Conservation (phyloP, 129 eudicot species). For the Heracleum sosnowskyi region DNA sequence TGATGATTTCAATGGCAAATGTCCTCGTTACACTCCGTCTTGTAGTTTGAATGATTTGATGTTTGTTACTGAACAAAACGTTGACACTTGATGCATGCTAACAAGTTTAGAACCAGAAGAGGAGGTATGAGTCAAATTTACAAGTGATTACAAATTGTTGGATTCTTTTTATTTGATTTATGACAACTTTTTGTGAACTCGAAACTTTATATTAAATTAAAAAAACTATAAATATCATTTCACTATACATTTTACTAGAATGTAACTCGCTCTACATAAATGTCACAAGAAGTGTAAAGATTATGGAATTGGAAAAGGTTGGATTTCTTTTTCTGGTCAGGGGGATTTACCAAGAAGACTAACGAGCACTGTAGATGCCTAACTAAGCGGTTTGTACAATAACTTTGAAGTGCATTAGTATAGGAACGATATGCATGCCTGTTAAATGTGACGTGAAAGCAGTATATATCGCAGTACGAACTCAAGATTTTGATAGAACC, state of each 20-base stretch:
- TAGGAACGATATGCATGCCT: too few relatives aligned
- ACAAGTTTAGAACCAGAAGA: too few relatives aligned
- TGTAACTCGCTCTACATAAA: neutral
- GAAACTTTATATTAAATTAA: too few relatives aligned
- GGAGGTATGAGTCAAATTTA: neutral
- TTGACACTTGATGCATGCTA: constrained; percentile 18
- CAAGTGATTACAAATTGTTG: neutral
- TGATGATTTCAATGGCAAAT: neutral
- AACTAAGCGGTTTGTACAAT: neutral
- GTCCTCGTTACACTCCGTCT: constrained; percentile 17
- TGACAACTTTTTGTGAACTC: too few relatives aligned
- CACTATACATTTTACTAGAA: neutral
- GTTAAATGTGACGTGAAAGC: neutral
- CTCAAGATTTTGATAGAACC: neutral
- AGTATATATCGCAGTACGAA: neutral
- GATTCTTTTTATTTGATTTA: too few relatives aligned
- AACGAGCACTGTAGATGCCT: neutral
- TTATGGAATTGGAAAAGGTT: too few relatives aligned
- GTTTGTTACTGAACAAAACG: constrained; percentile 18
- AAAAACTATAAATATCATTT: too few relatives aligned
- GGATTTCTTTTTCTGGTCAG: too few relatives aligned
- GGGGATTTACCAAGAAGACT: too few relatives aligned
- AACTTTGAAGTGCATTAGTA: too few relatives aligned
- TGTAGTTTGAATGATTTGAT: constrained; percentile 24
- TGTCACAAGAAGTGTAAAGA: too few relatives aligned